phyloP scores from a whole-genome alignment of 768 basidiomycete genomes.

The Kwoniella botswanensis region DNA sequence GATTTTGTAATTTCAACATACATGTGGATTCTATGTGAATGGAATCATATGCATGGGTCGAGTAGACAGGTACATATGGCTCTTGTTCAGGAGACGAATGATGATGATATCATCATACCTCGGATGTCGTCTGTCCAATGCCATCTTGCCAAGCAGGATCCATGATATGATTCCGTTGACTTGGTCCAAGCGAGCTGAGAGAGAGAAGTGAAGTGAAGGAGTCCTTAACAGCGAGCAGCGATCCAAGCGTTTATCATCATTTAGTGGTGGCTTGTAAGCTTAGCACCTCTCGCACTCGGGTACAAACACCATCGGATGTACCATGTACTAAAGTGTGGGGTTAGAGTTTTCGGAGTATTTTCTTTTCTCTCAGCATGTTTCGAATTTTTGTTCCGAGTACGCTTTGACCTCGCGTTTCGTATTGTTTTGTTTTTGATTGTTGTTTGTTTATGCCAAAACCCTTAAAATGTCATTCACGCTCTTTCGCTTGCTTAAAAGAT shows the following conservation, averaged over 20 bases:
- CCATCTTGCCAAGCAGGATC: too few species aligned
- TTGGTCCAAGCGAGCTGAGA: too few species aligned
- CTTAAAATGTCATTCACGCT: conserved; percentile 5
- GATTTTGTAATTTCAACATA: not conserved
- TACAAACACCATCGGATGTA: not conserved
- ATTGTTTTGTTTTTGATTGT: not conserved
- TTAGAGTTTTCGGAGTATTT: not conserved
- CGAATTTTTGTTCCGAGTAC: not conserved
- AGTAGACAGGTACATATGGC: too few species aligned
- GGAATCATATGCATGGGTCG: too few species aligned
- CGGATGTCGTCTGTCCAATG: too few species aligned
- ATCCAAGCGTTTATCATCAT: not conserved
- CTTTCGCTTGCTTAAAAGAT: not conserved
- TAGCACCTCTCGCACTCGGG: not conserved
- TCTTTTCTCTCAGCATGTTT: not conserved
- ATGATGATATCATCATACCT: too few species aligned
- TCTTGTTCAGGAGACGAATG: too few species aligned
- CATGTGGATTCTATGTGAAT: too few species aligned
- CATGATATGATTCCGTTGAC: too few species aligned
- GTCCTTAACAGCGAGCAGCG: too few species aligned
- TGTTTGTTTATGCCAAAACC: not conserved
- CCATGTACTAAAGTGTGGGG: not conserved
- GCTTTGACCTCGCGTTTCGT: not conserved
- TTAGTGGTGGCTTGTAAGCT: not conserved
- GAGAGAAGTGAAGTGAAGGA: too few species aligned